phyloP scores from a whole-genome alignment of 192 early-diverging fungal species.

The Allomyces arbusculus region DNA sequence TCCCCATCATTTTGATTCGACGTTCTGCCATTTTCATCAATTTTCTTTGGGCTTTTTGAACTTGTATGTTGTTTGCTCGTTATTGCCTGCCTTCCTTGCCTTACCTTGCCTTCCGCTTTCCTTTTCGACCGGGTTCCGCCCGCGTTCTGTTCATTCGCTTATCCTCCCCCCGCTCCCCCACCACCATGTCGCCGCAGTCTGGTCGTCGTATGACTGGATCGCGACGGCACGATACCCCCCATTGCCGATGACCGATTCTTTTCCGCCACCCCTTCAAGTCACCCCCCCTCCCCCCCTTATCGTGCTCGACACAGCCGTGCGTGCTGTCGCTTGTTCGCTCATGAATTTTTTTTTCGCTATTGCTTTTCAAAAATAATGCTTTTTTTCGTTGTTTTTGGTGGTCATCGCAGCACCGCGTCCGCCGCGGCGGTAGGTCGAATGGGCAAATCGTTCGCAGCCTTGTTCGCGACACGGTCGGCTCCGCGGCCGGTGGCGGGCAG shows the following conservation, averaged over 20 bases:
- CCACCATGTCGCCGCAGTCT: background rate
- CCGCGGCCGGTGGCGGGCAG: too few species aligned
- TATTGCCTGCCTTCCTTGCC: background rate
- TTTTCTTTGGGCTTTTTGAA: background rate
- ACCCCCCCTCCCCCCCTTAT: too few species aligned
- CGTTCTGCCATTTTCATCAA: background rate
- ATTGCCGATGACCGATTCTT: background rate
- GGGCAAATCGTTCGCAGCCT: too few species aligned
- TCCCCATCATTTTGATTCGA: background rate
- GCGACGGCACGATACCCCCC: background rate
- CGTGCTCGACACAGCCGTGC: too few species aligned
- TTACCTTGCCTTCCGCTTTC: background rate
- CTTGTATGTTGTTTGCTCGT: background rate
- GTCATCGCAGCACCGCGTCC: too few species aligned
- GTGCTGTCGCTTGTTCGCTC: too few species aligned
- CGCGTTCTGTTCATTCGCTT: background rate
- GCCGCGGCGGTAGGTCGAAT: too few species aligned
- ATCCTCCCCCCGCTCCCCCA: background rate
- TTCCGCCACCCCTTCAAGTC: background rate
- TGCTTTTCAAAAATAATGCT: too few species aligned
- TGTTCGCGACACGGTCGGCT: too few species aligned
- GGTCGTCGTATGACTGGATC: background rate
- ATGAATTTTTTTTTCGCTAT: too few species aligned
- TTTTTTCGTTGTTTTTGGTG: too few species aligned
- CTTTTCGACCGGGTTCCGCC: too few species aligned